A percentile compares a stretch with the other conserved stretches of the same genome.
Conservation (phyloP, 1,284 basidiomycete genomes). For the Tilletia indica region DNA sequence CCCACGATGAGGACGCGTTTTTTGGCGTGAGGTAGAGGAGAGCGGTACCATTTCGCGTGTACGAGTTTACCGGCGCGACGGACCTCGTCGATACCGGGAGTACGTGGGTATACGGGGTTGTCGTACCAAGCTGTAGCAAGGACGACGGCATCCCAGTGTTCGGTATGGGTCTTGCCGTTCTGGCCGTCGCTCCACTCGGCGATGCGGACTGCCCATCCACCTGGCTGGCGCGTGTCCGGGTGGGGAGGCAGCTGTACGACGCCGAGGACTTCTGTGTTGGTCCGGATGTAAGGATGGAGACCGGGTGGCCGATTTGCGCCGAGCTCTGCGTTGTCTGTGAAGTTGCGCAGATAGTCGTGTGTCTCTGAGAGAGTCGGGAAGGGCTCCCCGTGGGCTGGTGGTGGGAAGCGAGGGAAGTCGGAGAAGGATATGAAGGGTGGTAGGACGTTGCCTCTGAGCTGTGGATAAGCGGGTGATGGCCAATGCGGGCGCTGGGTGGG, state of each 20-base stretch:
- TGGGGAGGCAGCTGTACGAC: constrained; percentile 34
- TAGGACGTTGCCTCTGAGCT: constrained; percentile 44
- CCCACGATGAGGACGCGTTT: constrained; percentile 43
- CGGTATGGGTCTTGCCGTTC: constrained; percentile 8
- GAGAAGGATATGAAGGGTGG: constrained; percentile 45
- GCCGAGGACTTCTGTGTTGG: constrained; percentile 37
- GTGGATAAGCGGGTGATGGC: constrained; percentile 45
- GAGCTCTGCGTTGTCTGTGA: constrained; percentile 1
- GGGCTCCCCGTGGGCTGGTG: constrained; percentile 32
- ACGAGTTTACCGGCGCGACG: constrained; percentile 25
- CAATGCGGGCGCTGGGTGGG: constrained; percentile 30
- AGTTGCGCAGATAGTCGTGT: constrained; percentile 31
- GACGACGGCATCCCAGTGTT: constrained; percentile 34
- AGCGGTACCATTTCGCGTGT: constrained; percentile 48
- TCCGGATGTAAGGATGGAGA: constrained; percentile 7
- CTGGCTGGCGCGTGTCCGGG: not conserved
- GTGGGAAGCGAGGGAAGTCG: constrained; percentile 27
- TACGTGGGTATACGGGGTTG: constrained; percentile 36
- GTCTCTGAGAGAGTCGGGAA: constrained; percentile 45
- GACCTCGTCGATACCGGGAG: constrained; percentile 30
- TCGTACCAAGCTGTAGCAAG: constrained; percentile 46
- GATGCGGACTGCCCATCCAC: constrained; percentile 32
- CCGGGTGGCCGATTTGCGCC: constrained; percentile 1
- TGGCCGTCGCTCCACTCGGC: constrained; percentile 27
- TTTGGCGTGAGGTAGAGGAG: not conserved